Conservation (phyloP, 768 basidiomycete genomes). For the Leucocoprinus birnbaumii region DNA sequence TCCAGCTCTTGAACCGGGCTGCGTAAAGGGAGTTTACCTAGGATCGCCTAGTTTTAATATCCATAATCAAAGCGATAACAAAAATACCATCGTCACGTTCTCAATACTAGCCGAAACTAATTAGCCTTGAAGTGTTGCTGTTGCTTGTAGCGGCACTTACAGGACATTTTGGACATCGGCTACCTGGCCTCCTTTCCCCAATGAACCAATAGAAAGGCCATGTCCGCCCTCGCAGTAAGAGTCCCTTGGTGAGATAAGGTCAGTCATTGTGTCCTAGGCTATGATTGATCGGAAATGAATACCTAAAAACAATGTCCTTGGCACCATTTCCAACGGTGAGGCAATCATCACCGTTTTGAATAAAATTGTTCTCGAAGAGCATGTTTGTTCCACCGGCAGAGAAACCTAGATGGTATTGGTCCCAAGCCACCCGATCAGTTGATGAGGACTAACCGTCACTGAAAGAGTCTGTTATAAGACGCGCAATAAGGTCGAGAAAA, state of each 20-base stretch:
- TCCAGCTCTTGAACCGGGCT: constrained; percentile 68
- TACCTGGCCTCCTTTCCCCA: constrained; percentile 41
- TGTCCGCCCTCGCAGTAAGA: constrained; percentile 57
- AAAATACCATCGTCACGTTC: constrained; percentile 38
- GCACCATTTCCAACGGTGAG: constrained; percentile 56
- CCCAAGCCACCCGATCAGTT: background rate
- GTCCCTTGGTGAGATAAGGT: constrained; percentile 30
- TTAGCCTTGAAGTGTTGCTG: background rate
- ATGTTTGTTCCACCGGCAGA: constrained; percentile 55
- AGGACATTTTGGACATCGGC: constrained; percentile 54
- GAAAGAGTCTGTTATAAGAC: background rate
- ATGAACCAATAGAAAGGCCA: constrained; percentile 56
- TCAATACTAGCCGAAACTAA: constrained; percentile 33
- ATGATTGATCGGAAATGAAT: too few relatives aligned
- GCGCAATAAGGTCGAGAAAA: background rate
- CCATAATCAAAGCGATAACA: background rate
- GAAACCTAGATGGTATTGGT: constrained; percentile 32
- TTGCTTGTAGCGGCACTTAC: constrained; percentile 27
- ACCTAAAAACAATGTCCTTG: constrained; percentile 51
- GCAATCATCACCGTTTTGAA: constrained; percentile 64
- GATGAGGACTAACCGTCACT: constrained; percentile 32
- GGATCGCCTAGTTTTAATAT: background rate
- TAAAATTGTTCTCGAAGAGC: constrained; percentile 55
- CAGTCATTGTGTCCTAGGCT: too few relatives aligned
- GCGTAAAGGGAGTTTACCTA: constrained; percentile 52